Evolutionary conservation across 495 filamentous ascomycete species (phyloP), one percentile per base, ranked within the genome.

Genomic region (Penicillium arizonense): DNA sequence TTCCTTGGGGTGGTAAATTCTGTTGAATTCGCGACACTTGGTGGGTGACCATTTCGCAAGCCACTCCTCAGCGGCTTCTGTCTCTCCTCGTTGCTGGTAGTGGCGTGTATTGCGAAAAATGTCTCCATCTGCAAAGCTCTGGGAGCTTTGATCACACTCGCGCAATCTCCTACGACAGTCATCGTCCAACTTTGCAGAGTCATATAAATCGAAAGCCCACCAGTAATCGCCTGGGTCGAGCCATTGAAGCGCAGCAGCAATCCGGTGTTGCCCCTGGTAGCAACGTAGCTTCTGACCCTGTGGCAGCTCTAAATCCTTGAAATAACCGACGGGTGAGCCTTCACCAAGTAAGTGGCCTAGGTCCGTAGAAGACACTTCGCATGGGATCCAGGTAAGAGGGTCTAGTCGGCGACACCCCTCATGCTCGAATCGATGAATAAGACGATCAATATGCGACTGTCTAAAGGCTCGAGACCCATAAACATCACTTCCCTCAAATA

Each of bases 381-480:
- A 50, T 14, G 41, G 54, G n/a, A 57, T 57, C 54, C 54, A 58
- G 16, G 36, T 53, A 13, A 53, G 44, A 9, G 55, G 50, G 33
- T 53, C 55, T 12, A 44, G 24, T 36, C 55, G 37, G 14, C 50
- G 55, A 50, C 55, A 58, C 2, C 55, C 55, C 33, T 58, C 55
- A 40, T 53, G 34, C 9, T 53, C 20, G 36, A 58, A 58, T 24
- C 50, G 43, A 50, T 58, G 55, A 23, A 57, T 33, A 14, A 57
- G 14, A 40, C 23, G 21, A 11, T 43, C 24, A 18, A 52, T 18
- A 16, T 47, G 11, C 2, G 48, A 51, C 18, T 51, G 48, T 10
- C 30, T 43, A 6, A 51, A 36, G 14, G 28, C 38, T 14, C 39
- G 48, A 43, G 48, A 35, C 3, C 48, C 48, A 43, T 7, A 36